phyloP scores from a whole-genome alignment of 2,329 filamentous ascomycete species.

The Teratosphaeria zuluensis region DNA sequence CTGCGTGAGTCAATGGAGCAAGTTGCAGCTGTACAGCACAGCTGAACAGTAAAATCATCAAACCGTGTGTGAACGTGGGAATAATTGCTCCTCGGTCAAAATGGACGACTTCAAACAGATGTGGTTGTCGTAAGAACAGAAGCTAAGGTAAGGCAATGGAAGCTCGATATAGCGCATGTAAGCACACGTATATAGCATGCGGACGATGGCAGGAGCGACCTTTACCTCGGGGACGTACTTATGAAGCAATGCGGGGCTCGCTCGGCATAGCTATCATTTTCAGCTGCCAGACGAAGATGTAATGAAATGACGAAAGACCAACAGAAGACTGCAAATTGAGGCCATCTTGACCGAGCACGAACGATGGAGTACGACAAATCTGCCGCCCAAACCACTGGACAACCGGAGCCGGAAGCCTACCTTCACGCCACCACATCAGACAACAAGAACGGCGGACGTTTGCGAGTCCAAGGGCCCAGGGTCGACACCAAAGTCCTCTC shows the following conservation, averaged over 20 bases:
- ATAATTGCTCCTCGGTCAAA: too few species aligned
- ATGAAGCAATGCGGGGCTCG: neutral
- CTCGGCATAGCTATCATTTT: too few species aligned
- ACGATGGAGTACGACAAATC: slow-evolving; percentile 19
- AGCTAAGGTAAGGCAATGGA: too few species aligned
- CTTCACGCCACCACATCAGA: slow-evolving; percentile 10
- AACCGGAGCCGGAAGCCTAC: slow-evolving; percentile 14
- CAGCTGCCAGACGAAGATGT: neutral
- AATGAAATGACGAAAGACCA: neutral
- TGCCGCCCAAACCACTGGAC: neutral
- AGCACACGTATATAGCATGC: neutral
- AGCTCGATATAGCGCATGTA: neutral
- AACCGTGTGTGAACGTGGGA: too few species aligned
- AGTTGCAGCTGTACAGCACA: too few species aligned
- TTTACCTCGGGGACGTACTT: neutral
- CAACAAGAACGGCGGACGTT: slow-evolving; percentile 11
- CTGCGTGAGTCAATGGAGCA: too few species aligned
- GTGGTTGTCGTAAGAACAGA: too few species aligned
- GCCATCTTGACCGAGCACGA: neutral
- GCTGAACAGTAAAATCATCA: too few species aligned
- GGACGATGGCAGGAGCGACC: neutral
- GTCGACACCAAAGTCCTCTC: slow-evolving; percentile 13
- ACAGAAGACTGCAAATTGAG: neutral
- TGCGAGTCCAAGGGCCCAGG: slow-evolving; percentile 14
- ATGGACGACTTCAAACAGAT: too few species aligned